Conservation (phyloP, 108 stramenopile species). For the Cyclotella choctawhatcheeana region DNA sequence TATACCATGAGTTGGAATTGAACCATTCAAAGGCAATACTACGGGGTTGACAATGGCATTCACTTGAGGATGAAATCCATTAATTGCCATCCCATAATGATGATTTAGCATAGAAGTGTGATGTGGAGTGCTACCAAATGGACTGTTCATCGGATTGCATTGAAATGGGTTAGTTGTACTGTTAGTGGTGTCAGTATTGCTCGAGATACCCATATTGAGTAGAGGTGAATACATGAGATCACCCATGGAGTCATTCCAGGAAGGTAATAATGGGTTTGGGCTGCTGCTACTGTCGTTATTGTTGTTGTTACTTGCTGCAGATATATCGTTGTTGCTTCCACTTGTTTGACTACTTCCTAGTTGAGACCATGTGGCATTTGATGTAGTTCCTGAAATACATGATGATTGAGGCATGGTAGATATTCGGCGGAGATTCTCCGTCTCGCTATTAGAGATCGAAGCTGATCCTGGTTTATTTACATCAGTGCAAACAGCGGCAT, state of each 20-base stretch:
- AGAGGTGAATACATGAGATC: conserved; percentile 5
- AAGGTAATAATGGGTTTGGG: conserved; percentile 2
- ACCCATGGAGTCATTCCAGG: conserved; percentile 10
- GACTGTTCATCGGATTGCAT: neutral
- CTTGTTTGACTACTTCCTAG: no score
- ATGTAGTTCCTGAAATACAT: neutral
- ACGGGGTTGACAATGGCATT: conserved; percentile 53
- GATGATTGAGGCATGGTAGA: neutral
- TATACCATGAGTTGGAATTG: no score
- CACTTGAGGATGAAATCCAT: conserved; percentile 79
- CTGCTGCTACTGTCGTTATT: neutral
- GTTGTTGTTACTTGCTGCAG: neutral
- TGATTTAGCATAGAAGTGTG: neutral
- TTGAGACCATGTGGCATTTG: no score
- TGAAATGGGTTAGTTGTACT: neutral
- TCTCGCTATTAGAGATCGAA: neutral
- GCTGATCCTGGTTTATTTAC: no score
- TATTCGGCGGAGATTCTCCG: neutral
- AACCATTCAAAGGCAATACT: conserved; percentile 21
- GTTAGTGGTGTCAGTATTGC: conserved; percentile 6
- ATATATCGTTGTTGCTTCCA: neutral
- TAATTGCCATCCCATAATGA: conserved; percentile 72
- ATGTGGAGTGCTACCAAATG: conserved; percentile 2
- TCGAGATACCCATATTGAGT: neutral
- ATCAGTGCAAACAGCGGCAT: neutral